Evolutionary conservation across 495 filamentous ascomycete genomes (phyloP).

Genomic region (Penicillium roqueforti): DNA sequence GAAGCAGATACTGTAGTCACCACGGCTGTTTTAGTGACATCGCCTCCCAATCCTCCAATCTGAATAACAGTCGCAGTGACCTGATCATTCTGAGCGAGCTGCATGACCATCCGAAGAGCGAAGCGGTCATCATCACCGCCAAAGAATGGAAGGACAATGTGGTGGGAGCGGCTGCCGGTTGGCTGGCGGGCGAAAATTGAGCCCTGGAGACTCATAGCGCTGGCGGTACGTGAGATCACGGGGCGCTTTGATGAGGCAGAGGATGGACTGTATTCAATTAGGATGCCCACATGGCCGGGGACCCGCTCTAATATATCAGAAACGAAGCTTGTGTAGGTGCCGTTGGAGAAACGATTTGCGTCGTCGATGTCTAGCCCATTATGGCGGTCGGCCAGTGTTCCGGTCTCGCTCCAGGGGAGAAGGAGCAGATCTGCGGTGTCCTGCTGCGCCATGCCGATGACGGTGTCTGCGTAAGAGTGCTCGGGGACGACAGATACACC

Average conservation of each 20-base stretch:
- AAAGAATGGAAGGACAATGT: slow-evolving; percentile 83
- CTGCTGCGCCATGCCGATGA: slow-evolving; percentile 63
- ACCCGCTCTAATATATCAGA: slow-evolving; percentile 56
- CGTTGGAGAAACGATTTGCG: slow-evolving; percentile 30
- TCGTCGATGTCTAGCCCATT: slow-evolving; percentile 29
- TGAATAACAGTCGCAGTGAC: slow-evolving; percentile 48
- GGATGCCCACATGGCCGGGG: slow-evolving; percentile 68
- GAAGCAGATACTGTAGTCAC: background rate
- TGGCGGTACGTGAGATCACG: slow-evolving; percentile 42
- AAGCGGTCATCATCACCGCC: slow-evolving; percentile 82
- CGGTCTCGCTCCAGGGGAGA: slow-evolving; percentile 89
- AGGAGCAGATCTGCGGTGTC: slow-evolving; percentile 74
- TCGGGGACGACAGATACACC: slow-evolving; percentile 74
- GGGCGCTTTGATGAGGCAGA: slow-evolving; percentile 34
- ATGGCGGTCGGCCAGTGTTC: slow-evolving; percentile 59
- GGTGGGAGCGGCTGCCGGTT: slow-evolving; percentile 62
- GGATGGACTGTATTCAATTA: slow-evolving; percentile 62
- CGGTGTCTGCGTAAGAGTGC: slow-evolving; percentile 69
- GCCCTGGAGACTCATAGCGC: slow-evolving; percentile 56
- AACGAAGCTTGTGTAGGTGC: slow-evolving; percentile 62
- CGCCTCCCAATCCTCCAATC: slow-evolving; percentile 11
- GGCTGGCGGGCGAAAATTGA: slow-evolving; percentile 39
- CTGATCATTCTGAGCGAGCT: slow-evolving; percentile 69
- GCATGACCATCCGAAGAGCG: slow-evolving; percentile 75
- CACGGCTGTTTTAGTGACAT: background rate